phyloP scores from a whole-genome alignment of 768 basidiomycete species.

The Agaricus sinodeliciosus region DNA sequence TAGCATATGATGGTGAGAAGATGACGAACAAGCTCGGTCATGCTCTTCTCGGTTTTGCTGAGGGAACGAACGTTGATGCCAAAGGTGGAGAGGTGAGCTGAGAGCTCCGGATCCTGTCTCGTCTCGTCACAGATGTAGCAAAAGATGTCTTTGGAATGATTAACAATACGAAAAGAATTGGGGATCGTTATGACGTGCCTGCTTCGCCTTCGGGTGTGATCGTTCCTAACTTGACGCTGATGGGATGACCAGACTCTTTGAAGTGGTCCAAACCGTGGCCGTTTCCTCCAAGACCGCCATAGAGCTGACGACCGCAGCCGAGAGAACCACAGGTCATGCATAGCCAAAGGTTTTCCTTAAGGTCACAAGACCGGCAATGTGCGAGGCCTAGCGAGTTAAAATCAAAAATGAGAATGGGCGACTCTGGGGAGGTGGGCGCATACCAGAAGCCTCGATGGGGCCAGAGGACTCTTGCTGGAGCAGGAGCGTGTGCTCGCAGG shows the following conservation, averaged over 20 bases:
- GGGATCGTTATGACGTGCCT: slow-evolving; percentile 39
- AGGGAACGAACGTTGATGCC: slow-evolving; percentile 81
- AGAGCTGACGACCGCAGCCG: slow-evolving; percentile 85
- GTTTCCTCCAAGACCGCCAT: slow-evolving; percentile 77
- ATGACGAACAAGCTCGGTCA: slow-evolving; percentile 80
- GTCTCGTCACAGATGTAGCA: slow-evolving; percentile 91
- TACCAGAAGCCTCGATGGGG: slow-evolving; percentile 49
- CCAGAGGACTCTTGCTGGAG: slow-evolving; percentile 37
- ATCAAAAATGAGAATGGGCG: not conserved
- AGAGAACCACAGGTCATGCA: slow-evolving; percentile 88
- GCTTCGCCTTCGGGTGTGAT: slow-evolving; percentile 93
- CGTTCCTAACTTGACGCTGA: slow-evolving; percentile 92
- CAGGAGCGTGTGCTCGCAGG: slow-evolving; percentile 75
- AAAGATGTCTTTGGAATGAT: slow-evolving; percentile 58
- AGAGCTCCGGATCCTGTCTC: slow-evolving; percentile 68
- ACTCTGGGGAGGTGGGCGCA: slow-evolving; percentile 2
- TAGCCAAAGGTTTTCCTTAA: slow-evolving; percentile 92
- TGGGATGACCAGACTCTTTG: slow-evolving; percentile 60
- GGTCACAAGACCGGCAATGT: slow-evolving; percentile 75
- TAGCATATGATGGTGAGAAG: not conserved
- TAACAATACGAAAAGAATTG: not conserved
- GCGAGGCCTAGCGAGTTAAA: slow-evolving; percentile 50
- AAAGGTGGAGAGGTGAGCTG: slow-evolving; percentile 68
- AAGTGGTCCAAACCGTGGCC: slow-evolving; percentile 85
- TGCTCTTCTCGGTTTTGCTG: slow-evolving; percentile 91